Conservation (phyloP, 2,329 filamentous ascomycete species). For the Exophiala phaeomuriformis region DNA sequence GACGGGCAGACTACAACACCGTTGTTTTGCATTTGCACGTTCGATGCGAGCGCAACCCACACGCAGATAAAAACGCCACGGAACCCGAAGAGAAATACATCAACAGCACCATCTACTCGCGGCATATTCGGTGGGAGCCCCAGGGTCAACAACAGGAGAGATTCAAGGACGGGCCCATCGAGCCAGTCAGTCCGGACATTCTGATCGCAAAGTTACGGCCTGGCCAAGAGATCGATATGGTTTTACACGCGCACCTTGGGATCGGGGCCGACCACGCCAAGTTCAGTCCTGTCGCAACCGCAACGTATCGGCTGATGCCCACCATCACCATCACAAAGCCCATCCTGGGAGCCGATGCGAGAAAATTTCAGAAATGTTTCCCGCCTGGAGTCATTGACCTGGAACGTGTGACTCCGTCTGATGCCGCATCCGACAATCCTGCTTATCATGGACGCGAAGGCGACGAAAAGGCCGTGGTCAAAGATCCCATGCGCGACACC, state of each 20-base stretch:
- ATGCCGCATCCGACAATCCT: slow-evolving; percentile 53
- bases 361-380: slow-evolving; percentile 87
- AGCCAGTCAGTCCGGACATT: slow-evolving; percentile 81
- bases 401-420: slow-evolving; percentile 61
- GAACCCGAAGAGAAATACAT: slow-evolving; percentile 80
- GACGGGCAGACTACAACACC: slow-evolving; percentile 73
- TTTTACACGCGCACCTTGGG: slow-evolving; percentile 92
- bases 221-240: slow-evolving; percentile 75
- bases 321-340: slow-evolving; percentile 76
- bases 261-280: slow-evolving; percentile 92
- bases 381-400: slow-evolving; percentile 78
- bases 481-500: slow-evolving; percentile 84
- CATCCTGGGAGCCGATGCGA: slow-evolving; percentile 77
- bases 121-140: slow-evolving; percentile 67
- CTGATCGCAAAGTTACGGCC: slow-evolving; percentile 90
- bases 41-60: slow-evolving; percentile 70
- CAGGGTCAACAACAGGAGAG: slow-evolving; percentile 60
- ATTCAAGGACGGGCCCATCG: slow-evolving; percentile 57
- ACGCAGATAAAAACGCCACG: slow-evolving; percentile 63
- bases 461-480: slow-evolving; percentile 79
- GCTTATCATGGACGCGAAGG: slow-evolving; percentile 69
- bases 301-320: slow-evolving; percentile 83
- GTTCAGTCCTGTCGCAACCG: slow-evolving; percentile 92
- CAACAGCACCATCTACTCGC: slow-evolving; percentile 75
- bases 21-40: slow-evolving; percentile 69